Evolutionary conservation across 2,329 filamentous ascomycete species (phyloP), one percentile per base, ranked within the genome.

Genomic region (Ophioceras dolichostomum): DNA sequence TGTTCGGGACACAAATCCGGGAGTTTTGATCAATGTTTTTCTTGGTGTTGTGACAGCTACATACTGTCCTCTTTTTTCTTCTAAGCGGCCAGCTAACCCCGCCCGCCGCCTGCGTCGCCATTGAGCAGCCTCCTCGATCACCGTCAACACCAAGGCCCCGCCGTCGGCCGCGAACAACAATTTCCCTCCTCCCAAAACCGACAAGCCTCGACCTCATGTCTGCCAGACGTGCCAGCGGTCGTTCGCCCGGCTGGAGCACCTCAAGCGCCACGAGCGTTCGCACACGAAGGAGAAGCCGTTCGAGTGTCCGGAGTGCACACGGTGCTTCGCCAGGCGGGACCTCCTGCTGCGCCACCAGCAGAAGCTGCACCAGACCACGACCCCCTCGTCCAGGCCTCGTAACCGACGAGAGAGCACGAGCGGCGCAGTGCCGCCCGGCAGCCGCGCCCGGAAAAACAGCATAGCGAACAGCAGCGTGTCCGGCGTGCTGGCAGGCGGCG

Each of bases 281-380:
- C 88, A 95, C 57, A 95, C 88, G 32, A 95, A 98, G 59, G 88
- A 98, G 64, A 98, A 98, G 67, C 91, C 91, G 1, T 98, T 98
- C 51, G 87, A 95, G 60, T 98, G 91, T 52, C 85, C 86, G 20
- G 86, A 96, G 58, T 98, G 91, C 60, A 74, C 85, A 27, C 69
- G 91, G 61, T 96, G 91, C 63, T 98, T 98, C 61, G 91, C 91
- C 42, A 78, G 91, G 43, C 78, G 91, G 47, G 91, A 98, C 59
- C 63, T 98, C 47, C 71, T 98, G 39, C 67, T 98, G 47, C 78
- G 91, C 41, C 91, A 98, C 61, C 91, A 98, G 69, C 91, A 98
- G 68, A 98, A 98, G 68, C 73, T 98, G 34, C 91, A 98, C 57
- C 86, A 94, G 70, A 86, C 86, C 19, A 84, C 85, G 10, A 87